Evolutionary conservation across 2,329 filamentous ascomycete species (phyloP).

Genomic region (Trichocomaceae sp.): DNA sequence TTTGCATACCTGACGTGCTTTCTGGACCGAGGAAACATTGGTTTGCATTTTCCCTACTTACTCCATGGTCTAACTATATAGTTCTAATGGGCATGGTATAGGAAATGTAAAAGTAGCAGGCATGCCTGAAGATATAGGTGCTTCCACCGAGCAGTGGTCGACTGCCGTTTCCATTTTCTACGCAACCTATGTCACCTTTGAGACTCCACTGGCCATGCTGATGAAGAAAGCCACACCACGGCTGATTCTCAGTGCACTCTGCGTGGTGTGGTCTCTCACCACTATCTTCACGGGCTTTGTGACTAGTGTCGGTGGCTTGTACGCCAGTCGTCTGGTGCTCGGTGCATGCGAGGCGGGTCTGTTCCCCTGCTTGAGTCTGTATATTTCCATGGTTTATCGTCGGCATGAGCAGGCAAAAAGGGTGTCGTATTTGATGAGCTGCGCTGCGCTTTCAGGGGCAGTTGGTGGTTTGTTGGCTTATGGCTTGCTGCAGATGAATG

Average conservation of each 20-base stretch:
- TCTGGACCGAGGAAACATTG: slow-evolving; percentile 51
- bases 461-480: slow-evolving; percentile 38
- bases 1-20: slow-evolving; percentile 51
- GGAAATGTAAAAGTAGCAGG: slow-evolving; percentile 45
- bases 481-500: slow-evolving; percentile 40
- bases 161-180: slow-evolving; percentile 48
- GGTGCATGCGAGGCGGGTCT: slow-evolving; percentile 34
- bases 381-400: slow-evolving; percentile 37
- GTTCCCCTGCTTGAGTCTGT: slow-evolving; percentile 36
- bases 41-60: slow-evolving; percentile 18
- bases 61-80: neutral
- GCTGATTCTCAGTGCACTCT: slow-evolving; percentile 34
- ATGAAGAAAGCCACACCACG: slow-evolving; percentile 45
- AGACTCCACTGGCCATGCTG: slow-evolving; percentile 42
- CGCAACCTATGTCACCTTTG: slow-evolving; percentile 46
- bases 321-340: slow-evolving; percentile 35
- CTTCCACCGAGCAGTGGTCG: slow-evolving; percentile 38
- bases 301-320: slow-evolving; percentile 35
- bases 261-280: slow-evolving; percentile 44
- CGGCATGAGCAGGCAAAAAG: slow-evolving; percentile 37
- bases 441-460: slow-evolving; percentile 34
- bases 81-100: slow-evolving; percentile 3
- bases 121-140: slow-evolving; percentile 42
- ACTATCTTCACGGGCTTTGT: slow-evolving; percentile 46
- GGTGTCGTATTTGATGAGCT: slow-evolving; percentile 37